A percentile compares a stretch with the other conserved stretches of the same genome.
Conservation (phyloP, 352 stramenopile species). For the Globisporangium uncinulatum region DNA sequence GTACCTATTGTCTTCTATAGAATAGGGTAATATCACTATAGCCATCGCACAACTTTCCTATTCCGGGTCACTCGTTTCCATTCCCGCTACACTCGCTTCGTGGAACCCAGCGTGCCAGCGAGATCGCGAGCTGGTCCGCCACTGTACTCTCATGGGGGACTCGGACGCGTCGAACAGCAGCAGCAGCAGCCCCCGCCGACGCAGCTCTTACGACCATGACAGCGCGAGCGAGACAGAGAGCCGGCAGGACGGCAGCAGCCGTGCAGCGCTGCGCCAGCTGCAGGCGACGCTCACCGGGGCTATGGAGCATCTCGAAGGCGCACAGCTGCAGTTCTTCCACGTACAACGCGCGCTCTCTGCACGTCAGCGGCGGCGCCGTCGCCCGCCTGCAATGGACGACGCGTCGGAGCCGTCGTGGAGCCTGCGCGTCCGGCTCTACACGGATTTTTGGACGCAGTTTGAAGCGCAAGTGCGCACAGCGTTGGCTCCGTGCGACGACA, state of each 20-base stretch:
- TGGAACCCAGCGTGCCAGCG: no score
- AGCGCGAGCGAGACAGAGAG: no score
- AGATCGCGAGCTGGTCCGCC: no score
- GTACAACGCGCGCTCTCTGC: conserved; percentile 2
- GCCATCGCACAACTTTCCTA: no score
- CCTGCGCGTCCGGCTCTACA: conserved; percentile 9
- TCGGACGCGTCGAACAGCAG: neutral
- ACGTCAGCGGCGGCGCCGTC: neutral
- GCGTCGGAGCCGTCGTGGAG: conserved; percentile 3
- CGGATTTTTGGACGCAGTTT: conserved; percentile 12
- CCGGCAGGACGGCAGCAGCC: neutral
- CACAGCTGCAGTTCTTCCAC: conserved; percentile 9
- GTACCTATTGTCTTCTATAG: no score
- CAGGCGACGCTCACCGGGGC: conserved; percentile 3
- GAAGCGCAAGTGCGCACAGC: neutral
- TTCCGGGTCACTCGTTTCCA: no score
- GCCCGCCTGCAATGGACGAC: neutral
- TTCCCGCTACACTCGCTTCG: no score
- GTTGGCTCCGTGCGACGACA: neutral
- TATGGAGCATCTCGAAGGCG: conserved; percentile 11
- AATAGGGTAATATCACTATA: no score
- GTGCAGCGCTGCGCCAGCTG: conserved; percentile 1
- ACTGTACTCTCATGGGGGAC: neutral
- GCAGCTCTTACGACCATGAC: neutral
- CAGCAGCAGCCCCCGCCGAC: no score